These are phyloP conservation scores for Melaleuca alternifolia DNA, from an alignment of 345 rosid species.

Conservation along the genomic window DNA sequence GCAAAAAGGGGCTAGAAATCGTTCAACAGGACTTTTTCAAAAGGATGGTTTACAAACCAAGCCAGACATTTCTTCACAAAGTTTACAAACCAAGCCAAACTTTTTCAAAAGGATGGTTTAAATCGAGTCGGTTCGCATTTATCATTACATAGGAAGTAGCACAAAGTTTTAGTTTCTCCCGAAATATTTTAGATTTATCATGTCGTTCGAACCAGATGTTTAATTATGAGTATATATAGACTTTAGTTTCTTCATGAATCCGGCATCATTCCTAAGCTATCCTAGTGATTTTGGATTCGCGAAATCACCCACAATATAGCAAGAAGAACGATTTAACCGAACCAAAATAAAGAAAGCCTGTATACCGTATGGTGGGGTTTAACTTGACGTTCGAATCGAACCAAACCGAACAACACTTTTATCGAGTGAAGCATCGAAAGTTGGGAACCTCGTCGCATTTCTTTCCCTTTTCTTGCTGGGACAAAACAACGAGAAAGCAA, in stretches of 20 bases:
- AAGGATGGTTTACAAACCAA: neutral
- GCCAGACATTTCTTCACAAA: neutral
- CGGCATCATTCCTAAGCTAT: neutral
- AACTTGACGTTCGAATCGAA: neutral
- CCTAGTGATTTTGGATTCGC: neutral
- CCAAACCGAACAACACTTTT: neutral
- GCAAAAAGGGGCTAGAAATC: neutral
- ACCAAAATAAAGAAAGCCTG: neutral
- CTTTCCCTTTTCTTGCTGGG: neutral
- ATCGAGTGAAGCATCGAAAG: neutral
- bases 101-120: neutral
- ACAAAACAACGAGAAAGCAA: neutral
- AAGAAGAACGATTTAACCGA: too few species aligned
- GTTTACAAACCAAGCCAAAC: neutral
- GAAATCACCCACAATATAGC: neutral
- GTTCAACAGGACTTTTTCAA: neutral
- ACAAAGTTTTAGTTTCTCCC: too few species aligned
- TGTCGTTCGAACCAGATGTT: too few species aligned
- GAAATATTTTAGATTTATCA: neutral
- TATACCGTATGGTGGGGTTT: neutral
- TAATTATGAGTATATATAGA: neutral
- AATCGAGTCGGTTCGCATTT: neutral
- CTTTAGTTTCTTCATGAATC: neutral
- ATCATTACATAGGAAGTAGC: neutral
- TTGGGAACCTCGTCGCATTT: neutral